A percentile compares a stretch with the other conserved stretches of the same genome.
phyloP scores from a whole-genome alignment of 2,329 filamentous ascomycete genomes.

The Ophiostoma sp. region DNA sequence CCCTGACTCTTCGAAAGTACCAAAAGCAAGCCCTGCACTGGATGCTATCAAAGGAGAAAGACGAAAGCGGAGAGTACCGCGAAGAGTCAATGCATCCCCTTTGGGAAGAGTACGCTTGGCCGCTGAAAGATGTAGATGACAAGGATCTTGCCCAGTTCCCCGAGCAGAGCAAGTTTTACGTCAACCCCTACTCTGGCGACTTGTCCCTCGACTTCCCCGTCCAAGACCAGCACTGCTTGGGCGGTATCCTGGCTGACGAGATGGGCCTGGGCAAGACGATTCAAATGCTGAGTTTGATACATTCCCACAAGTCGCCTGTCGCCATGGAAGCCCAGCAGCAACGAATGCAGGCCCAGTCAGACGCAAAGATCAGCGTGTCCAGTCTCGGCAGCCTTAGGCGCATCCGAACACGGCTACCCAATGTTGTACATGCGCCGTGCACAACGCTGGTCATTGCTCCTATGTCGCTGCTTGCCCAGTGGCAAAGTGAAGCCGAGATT shows the following conservation, averaged over 20 bases:
- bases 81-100: conserved; percentile 81
- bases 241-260: conserved; percentile 89
- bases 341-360: conserved; percentile 20
- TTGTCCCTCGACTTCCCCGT: conserved; percentile 84
- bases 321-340: conserved; percentile 37
- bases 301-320: conserved; percentile 66
- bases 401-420: conserved; percentile 29
- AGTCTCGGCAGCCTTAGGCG: conserved; percentile 55
- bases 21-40: conserved; percentile 93
- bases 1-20: conserved; percentile 79
- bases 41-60: conserved; percentile 92
- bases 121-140: conserved; percentile 79
- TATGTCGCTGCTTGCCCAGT: conserved; percentile 93
- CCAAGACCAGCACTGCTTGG: conserved; percentile 90
- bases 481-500: conserved; percentile 91
- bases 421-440: conserved; percentile 65
- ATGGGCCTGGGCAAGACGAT: conserved; percentile 99
- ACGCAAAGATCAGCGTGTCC: conserved; percentile 22
- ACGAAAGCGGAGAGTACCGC: conserved; percentile 57
- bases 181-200: conserved; percentile 96
- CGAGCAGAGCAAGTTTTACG: conserved; percentile 72
- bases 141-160: conserved; percentile 61
- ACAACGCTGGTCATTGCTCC: conserved; percentile 95
- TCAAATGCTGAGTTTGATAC: conserved; percentile 91
- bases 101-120: conserved; percentile 96